Evolutionary conservation across 225 moss, liverwort and hornwort species (phyloP).

Genomic region (Marchantia paleacea): DNA sequence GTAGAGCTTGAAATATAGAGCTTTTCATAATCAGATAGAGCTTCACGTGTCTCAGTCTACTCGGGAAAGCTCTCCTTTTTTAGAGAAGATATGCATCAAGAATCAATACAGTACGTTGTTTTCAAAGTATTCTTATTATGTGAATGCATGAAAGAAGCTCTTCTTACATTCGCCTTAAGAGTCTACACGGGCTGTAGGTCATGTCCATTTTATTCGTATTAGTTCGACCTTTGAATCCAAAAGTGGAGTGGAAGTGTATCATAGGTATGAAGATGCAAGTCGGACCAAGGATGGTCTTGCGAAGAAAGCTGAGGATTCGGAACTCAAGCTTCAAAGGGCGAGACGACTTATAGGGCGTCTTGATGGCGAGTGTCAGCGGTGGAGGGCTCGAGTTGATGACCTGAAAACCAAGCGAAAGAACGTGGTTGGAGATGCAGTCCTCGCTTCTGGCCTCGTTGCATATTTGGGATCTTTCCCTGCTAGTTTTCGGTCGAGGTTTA

Average conservation of each 20-base stretch:
- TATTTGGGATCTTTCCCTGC: conserved; percentile 50
- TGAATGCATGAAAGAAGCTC: no score
- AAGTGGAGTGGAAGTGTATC: background rate
- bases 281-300: conserved; percentile 44
- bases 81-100: no score
- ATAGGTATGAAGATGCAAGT: conserved; percentile 47
- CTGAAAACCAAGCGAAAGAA: conserved; percentile 39
- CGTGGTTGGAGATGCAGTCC: conserved; percentile 43
- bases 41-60: no score
- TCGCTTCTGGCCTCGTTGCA: conserved; percentile 48
- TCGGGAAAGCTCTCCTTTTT: no score
- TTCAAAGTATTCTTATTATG: no score
- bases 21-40: no score
- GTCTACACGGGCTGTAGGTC: no score
- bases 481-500: conserved; percentile 32
- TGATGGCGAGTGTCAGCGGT: conserved; percentile 49
- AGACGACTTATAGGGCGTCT: conserved; percentile 44
- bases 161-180: no score
- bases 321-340: conserved; percentile 45
- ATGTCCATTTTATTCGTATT: no score
- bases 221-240: background rate
- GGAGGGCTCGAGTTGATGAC: conserved; percentile 42
- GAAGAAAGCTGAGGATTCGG: conserved; percentile 44
- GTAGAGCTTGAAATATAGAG: no score
- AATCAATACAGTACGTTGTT: no score